A percentile compares a stretch with the other conserved stretches of the same genome.
These are phyloP conservation scores for Suillus brevipes DNA, from an alignment of 768 basidiomycete species.

Conservation along the genomic window DNA sequence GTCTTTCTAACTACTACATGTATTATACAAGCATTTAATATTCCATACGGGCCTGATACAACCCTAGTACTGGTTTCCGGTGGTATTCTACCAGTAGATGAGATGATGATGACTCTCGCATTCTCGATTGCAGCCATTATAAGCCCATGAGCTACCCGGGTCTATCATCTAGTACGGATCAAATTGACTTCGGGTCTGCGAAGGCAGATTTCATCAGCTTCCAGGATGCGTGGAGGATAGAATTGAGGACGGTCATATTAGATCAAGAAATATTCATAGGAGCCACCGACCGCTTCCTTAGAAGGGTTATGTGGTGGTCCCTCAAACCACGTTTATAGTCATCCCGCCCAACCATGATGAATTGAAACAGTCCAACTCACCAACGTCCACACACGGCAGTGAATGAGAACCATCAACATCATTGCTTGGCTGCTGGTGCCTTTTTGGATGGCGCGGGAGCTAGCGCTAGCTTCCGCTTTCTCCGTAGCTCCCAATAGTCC, in stretches of 20 bases:
- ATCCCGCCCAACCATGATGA: constrained; percentile 36
- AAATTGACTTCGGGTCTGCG: not conserved
- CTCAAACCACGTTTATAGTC: constrained; percentile 79
- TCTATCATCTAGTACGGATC: not conserved
- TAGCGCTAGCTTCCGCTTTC: constrained; percentile 30
- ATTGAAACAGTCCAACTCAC: not conserved
- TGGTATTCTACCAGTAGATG: not conserved
- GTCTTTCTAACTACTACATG: not conserved
- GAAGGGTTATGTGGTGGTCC: constrained; percentile 47
- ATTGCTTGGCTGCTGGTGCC: not conserved
- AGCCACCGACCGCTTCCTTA: constrained; percentile 40
- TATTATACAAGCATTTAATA: not conserved
- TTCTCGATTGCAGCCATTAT: not conserved
- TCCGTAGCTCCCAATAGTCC: constrained; percentile 59
- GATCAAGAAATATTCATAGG: constrained; percentile 80
- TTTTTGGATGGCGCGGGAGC: not conserved
- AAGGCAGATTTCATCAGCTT: constrained; percentile 13
- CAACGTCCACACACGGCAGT: constrained; percentile 10
- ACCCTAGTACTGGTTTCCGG: not conserved
- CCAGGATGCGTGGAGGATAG: not conserved
- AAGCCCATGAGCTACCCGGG: not conserved
- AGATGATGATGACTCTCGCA: not conserved
- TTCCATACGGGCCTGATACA: not conserved
- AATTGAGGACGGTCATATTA: constrained; percentile 70
- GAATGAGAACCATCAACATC: not conserved